Conservation (phyloP, 2,329 filamentous ascomycete species). For the Aspergillus sp. region DNA sequence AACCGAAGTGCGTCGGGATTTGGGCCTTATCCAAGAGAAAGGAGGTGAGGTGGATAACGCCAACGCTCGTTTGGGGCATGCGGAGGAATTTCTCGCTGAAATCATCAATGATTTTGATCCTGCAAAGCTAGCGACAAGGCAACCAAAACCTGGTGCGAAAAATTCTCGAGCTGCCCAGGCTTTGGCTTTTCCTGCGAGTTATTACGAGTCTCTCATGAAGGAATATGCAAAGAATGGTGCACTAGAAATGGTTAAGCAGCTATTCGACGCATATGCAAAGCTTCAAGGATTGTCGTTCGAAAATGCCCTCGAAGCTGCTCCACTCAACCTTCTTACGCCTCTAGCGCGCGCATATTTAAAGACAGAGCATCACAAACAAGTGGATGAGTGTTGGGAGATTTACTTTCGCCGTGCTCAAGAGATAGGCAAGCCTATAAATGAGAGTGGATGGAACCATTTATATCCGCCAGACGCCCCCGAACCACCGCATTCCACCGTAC, state of each 20-base stretch:
- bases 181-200: slow-evolving; percentile 50
- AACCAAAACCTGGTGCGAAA: slow-evolving; percentile 36
- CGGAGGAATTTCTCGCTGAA: slow-evolving; percentile 38
- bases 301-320: slow-evolving; percentile 38
- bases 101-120: slow-evolving; percentile 39
- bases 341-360: slow-evolving; percentile 67
- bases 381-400: slow-evolving; percentile 67
- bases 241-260: slow-evolving; percentile 50
- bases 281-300: slow-evolving; percentile 10
- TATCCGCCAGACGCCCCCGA: background rate
- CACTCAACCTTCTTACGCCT: slow-evolving; percentile 59
- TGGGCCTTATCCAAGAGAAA: slow-evolving; percentile 21
- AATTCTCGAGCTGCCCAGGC: slow-evolving; percentile 40
- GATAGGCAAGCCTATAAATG: slow-evolving; percentile 38
- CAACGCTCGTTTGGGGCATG: slow-evolving; percentile 27
- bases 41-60: slow-evolving; percentile 11
- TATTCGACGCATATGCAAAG: slow-evolving; percentile 55
- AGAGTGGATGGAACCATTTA: slow-evolving; percentile 19
- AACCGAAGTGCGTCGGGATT: slow-evolving; percentile 35
- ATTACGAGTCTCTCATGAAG: slow-evolving; percentile 58
- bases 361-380: slow-evolving; percentile 58
- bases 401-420: slow-evolving; percentile 56
- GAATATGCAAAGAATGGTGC: slow-evolving; percentile 52
- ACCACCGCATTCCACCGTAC: slow-evolving; percentile 7
- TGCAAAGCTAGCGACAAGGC: slow-evolving; percentile 45